Base-by-base conservation (phyloP, 2,329 filamentous ascomycete genomes). In the Clonostachys sp. region DNA sequence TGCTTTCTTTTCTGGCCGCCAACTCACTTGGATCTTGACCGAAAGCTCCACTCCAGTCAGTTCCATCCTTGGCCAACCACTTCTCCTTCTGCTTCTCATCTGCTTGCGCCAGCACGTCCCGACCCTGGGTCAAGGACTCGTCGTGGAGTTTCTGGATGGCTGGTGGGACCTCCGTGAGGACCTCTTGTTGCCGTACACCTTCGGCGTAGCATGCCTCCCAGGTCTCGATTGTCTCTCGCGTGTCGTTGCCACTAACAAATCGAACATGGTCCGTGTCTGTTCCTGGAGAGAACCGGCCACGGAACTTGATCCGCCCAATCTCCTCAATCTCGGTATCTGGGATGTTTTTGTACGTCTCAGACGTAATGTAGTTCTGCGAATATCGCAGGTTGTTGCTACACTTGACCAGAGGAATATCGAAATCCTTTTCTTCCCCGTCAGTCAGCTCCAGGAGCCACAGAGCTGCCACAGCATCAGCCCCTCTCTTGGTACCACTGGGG, bases 201-300 rank as follows among this genome's bases (percentile, higher is more conserved):
- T 97, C 91, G 0, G 90, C 83, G 39, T 87, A 81, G 63, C 92
- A 96, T 1, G 91, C 89, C 65, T 96, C 91, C 90, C 91, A 97
- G 0, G 87, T 88, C 69, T 97, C 92, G 53, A 89, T 95, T 0
- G 91, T 96, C 72, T 97, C 94, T 34, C 92, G 85, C 2, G 87
- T 86, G 61, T 95, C 84, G 58, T 95, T 96, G 64, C 95, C 89
- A 43, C 83, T 80, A 18, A 96, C 84, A 56, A 96, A 96, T 2
- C 75, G 77, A 54, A 89, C 79, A 61, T 97, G 94, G 16, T 89
- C 87, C 46, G 89, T 83, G 62, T 96, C 91, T 44, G 89, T 95
- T 13, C 92, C 92, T 1, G 91, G 84, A 53, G 94, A 95, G 73
- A 97, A 97, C 12, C 84, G 79, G 12, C 83, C 89, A 3, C 77